Conservation (phyloP, 805 yeast species). For the Lachancea sp. region DNA sequence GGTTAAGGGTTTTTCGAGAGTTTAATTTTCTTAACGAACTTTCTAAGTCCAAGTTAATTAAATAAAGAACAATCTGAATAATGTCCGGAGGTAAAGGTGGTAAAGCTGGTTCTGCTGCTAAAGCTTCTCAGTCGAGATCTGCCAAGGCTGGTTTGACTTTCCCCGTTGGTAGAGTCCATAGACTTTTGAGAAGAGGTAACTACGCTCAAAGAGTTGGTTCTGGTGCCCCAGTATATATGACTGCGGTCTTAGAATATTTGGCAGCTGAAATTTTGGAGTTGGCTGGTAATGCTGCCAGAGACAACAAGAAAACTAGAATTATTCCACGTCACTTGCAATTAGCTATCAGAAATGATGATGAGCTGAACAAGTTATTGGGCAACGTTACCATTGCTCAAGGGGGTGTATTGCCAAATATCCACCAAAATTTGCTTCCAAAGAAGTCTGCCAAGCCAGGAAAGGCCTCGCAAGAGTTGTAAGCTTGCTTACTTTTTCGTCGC, state of each 20-base stretch:
- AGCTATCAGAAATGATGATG: conserved; percentile 97
- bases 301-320: conserved; percentile 95
- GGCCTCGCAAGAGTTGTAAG: conserved; percentile 55
- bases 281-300: conserved; percentile 97
- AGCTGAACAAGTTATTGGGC: conserved; percentile 80
- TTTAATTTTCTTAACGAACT: background rate
- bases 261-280: conserved; percentile 94
- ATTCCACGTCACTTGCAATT: conserved; percentile 95
- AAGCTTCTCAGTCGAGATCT: conserved; percentile 92
- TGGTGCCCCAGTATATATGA: conserved; percentile 94
- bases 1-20: background rate
- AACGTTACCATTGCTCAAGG: conserved; percentile 96
- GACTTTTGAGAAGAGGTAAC: conserved; percentile 89
- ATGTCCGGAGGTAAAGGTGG: conserved; percentile 69
- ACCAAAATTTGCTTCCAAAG: conserved; percentile 78
- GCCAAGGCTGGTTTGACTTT: conserved; percentile 94
- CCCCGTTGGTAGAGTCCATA: conserved; percentile 98
- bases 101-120: conserved; percentile 86
- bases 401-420: conserved; percentile 96
- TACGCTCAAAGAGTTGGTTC: conserved; percentile 97
- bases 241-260: conserved; percentile 90
- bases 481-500: background rate
- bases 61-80: conserved; percentile 10
- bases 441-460: conserved; percentile 50
- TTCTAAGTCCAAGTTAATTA: background rate